Percentiles rank a stretch among this genome's conserved stretches.
Conservation (phyloP, 352 stramenopile species). For the Phytophthora meadii region DNA sequence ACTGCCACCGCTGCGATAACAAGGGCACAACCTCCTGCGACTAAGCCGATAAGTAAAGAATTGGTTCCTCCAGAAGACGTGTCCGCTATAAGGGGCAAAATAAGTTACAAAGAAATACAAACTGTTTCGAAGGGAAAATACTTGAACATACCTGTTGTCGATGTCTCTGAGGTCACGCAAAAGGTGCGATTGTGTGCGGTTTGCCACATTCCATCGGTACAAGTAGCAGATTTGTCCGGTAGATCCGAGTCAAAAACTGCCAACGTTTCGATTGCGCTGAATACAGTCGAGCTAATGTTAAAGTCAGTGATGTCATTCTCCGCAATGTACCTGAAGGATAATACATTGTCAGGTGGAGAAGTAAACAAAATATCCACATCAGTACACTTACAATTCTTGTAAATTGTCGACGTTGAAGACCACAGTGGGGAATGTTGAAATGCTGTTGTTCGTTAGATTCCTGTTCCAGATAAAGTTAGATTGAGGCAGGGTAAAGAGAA, state of each 20-base stretch:
- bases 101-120: not conserved
- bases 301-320: slow-evolving; percentile 41
- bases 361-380: not conserved
- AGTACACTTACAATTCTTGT: slow-evolving; percentile 31
- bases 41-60: slow-evolving; percentile 33
- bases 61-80: slow-evolving; percentile 19
- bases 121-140: not conserved
- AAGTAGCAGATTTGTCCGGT: slow-evolving; percentile 22
- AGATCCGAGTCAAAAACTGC: slow-evolving; percentile 33
- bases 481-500: not conserved
- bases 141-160: slow-evolving; percentile 16
- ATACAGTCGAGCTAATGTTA: slow-evolving; percentile 40
- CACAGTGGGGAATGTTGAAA: slow-evolving; percentile 36
- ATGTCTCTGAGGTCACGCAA: slow-evolving; percentile 24
- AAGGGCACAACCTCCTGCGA: slow-evolving; percentile 31
- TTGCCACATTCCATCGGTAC: slow-evolving; percentile 36
- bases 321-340: slow-evolving; percentile 28
- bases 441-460: slow-evolving; percentile 44
- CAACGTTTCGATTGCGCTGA: slow-evolving; percentile 32
- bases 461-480: slow-evolving; percentile 12
- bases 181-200: slow-evolving; percentile 36
- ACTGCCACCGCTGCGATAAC: slow-evolving; percentile 23
- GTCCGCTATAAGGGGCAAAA: slow-evolving; percentile 2
- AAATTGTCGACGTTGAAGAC: slow-evolving; percentile 46
- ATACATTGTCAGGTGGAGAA: not conserved